Evolutionary conservation across 1,284 basidiomycete genomes (phyloP), one percentile per base, ranked within the genome.

Genomic region (Cutaneotrichosporon cutaneum): DNA sequence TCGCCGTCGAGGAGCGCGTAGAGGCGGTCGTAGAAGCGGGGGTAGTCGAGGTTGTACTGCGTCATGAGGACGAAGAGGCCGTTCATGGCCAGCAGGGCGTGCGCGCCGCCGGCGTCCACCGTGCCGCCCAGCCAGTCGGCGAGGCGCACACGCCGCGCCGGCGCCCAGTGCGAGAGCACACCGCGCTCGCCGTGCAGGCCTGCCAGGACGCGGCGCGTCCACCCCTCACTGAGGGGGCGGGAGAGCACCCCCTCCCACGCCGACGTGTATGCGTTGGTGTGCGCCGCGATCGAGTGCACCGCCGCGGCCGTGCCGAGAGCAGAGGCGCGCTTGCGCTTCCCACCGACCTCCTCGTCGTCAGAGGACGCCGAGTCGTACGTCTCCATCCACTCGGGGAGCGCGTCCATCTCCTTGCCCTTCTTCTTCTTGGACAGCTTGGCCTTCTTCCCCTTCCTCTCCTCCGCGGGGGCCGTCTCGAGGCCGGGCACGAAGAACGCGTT

Each of bases 41-140:
- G 95, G 73, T 96, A 98, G 75, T 98, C 94, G 33, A 92, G 94
- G 73, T 98, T 97, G 77, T 97, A 94, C 59, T 92, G 86, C 56
- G 87, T 89, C 80, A 99, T 97, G 64, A 99, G 83, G 7, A 89
- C 86, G 75, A 94, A 99, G 55, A 99, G 81, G 0, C 90, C 90
- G 72, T 98, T 98, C 68, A 99, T 84, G 4, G 92, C 93, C 48
- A 98, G 82, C 59, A 99, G 83, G 3, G 92, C 94, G n/a, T 90
- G 85, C 0, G 88, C 85, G 1, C 92, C 94, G 27, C 92, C 92
- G 68, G 85, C 83, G 76, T 95, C 94, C 36, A 96, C 89, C 67
- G 92, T 90, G 13, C 86, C 85, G 33, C 90, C 88, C 35, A 99
- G 84, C 90, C 94, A 99, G 79, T 99, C 95, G 86, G 96, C 94